Conservation (phyloP, 78 protist species). For the Pelomyxa schiedti region DNA sequence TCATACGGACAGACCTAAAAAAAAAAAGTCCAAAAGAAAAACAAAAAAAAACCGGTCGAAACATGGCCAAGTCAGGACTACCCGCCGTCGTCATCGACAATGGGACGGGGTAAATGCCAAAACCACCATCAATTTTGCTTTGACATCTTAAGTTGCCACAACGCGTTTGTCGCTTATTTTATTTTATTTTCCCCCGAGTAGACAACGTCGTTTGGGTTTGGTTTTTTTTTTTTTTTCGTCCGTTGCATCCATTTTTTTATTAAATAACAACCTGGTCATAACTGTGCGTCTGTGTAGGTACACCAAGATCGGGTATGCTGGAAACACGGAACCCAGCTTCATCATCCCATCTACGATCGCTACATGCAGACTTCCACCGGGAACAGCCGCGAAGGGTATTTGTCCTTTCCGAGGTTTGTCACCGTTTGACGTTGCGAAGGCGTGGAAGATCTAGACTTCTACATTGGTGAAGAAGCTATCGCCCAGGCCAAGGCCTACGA, state of each 20-base stretch:
- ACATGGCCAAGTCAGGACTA: constrained; percentile 54
- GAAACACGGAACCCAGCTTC: constrained; percentile 86
- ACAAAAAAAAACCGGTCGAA: too few species aligned
- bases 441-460: constrained; percentile 95
- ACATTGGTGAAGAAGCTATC: constrained; percentile 89
- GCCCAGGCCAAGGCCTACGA: constrained; percentile 53
- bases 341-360: constrained; percentile 90
- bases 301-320: constrained; percentile 98
- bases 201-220: background rate
- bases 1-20: too few species aligned
- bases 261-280: too few species aligned
- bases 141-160: background rate
- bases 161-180: background rate
- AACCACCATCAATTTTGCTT: too few species aligned
- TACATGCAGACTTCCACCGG: constrained; percentile 23
- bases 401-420: background rate
- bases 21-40: too few species aligned
- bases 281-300: constrained; percentile 49
- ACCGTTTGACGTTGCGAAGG: constrained; percentile 12
- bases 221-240: background rate
- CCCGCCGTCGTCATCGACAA: constrained; percentile 92
- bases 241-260: background rate
- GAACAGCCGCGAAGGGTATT: background rate
- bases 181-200: background rate
- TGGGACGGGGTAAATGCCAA: constrained; percentile 81